phyloP scores from a whole-genome alignment of 257 asterid species.

The Solanum boliviense region DNA sequence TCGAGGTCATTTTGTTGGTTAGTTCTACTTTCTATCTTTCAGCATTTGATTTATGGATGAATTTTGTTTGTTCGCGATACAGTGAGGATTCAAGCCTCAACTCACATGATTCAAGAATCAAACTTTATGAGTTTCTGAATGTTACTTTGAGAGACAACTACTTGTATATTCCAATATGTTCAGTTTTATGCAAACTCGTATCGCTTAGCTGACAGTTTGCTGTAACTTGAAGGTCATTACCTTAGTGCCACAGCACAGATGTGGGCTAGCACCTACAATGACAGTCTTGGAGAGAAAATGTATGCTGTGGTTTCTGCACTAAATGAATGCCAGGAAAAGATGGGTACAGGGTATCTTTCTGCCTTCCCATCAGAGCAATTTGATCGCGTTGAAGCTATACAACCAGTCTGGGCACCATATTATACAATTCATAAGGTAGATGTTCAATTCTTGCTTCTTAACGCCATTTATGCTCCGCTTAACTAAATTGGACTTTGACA shows the following conservation, averaged over 20 bases:
- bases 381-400: constrained; percentile 59
- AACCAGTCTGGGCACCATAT: constrained; percentile 86
- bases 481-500: background rate
- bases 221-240: constrained; percentile 50
- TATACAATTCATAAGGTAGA: constrained; percentile 82
- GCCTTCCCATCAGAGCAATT: constrained; percentile 70
- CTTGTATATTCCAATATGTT: background rate
- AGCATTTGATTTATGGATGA: background rate
- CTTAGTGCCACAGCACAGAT: constrained; percentile 82
- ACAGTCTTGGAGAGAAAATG: constrained; percentile 46
- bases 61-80: background rate
- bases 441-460: background rate
- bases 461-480: background rate
- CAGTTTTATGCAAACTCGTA: background rate
- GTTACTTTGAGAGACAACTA: background rate
- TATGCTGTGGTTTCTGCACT: constrained; percentile 41
- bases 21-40: background rate
- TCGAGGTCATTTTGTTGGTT: constrained; percentile 96
- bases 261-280: constrained; percentile 93
- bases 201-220: background rate
- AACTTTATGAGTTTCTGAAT: background rate
- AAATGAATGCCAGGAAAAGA: constrained; percentile 48
- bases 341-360: constrained; percentile 79
- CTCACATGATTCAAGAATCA: background rate
- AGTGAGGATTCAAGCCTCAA: background rate